A percentile compares a stretch with the other conserved stretches of the same genome.
Evolutionary conservation across 1,139 yeast genomes (phyloP).

Genomic region (Pichia norvegensis): DNA sequence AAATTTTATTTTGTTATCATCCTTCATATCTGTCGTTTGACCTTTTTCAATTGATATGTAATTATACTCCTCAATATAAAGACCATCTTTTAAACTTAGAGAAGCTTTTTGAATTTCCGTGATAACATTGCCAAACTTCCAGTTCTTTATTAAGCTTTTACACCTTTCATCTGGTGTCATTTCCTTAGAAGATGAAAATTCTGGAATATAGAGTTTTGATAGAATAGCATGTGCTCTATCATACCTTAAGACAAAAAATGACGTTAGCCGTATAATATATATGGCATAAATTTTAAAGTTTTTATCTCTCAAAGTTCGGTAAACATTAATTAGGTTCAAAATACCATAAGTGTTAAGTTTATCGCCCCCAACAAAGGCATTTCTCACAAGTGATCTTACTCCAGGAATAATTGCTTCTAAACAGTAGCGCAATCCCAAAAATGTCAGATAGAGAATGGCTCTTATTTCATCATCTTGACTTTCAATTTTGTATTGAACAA

Average conservation of each 20-base stretch:
- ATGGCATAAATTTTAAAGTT: constrained; percentile 8
- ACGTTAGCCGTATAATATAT: constrained; percentile 9
- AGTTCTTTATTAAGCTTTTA: constrained; percentile 4
- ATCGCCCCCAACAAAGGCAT: constrained; percentile 15
- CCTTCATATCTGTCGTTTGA: not conserved
- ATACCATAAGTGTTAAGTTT: not conserved
- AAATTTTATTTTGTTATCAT: not conserved
- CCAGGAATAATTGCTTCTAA: constrained; percentile 10
- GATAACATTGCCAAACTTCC: constrained; percentile 5
- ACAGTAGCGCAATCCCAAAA: constrained; percentile 8
- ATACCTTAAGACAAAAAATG: constrained; percentile 10
- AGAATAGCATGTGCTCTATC: constrained; percentile 1
- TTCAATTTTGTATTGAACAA: not conserved
- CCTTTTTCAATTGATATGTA: not conserved
- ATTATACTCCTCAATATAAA: constrained; percentile 4
- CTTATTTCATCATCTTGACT: constrained; percentile 3
- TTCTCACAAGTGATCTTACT: constrained; percentile 5
- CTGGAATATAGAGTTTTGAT: constrained; percentile 1
- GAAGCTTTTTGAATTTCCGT: constrained; percentile 2
- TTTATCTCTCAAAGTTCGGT: not conserved
- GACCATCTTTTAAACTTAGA: constrained; percentile 4
- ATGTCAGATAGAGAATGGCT: constrained; percentile 6
- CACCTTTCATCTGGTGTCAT: constrained; percentile 5
- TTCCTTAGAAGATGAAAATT: constrained; percentile 2
- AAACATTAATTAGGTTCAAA: constrained; percentile 3